Conservation (phyloP, 345 rosid genomes). For the Populus pruinosa region DNA sequence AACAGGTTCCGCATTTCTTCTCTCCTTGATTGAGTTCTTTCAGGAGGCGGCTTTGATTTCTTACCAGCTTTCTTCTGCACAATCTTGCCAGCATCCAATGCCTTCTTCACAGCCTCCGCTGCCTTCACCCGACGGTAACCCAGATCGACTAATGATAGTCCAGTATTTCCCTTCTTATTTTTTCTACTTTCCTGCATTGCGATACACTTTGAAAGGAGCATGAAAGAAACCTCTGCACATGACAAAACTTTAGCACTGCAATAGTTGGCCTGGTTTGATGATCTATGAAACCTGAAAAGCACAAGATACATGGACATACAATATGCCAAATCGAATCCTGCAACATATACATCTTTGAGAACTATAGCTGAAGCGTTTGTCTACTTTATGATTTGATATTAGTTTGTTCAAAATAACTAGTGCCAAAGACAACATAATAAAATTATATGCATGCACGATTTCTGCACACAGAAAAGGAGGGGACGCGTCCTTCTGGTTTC, state of each 20-base stretch:
- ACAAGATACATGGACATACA: neutral
- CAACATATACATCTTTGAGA: neutral
- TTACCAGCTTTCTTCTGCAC: conserved; percentile 40
- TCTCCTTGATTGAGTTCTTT: conserved; percentile 50
- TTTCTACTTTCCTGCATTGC: conserved; percentile 44
- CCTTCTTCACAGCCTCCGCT: conserved; percentile 71
- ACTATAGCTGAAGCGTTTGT: neutral
- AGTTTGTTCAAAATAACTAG: neutral
- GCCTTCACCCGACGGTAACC: conserved; percentile 90
- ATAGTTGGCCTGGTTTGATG: neutral
- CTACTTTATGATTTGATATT: neutral
- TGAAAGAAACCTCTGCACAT: neutral
- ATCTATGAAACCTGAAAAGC: neutral
- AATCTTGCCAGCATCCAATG: conserved; percentile 63
- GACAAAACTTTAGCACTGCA: neutral
- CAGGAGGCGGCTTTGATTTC: conserved; percentile 43
- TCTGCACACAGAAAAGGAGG: neutral
- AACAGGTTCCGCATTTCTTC: conserved; percentile 83
- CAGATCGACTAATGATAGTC: conserved; percentile 63
- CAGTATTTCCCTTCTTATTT: conserved; percentile 57
- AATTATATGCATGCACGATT: neutral
- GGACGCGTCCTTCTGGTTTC: conserved; percentile 43
- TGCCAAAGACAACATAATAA: neutral
- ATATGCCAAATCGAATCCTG: neutral
- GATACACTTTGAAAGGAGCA: neutral